A percentile compares a stretch with the other conserved stretches of the same genome.
Conservation (phyloP, 2,329 filamentous ascomycete species). For the Colletotrichum navitas region DNA sequence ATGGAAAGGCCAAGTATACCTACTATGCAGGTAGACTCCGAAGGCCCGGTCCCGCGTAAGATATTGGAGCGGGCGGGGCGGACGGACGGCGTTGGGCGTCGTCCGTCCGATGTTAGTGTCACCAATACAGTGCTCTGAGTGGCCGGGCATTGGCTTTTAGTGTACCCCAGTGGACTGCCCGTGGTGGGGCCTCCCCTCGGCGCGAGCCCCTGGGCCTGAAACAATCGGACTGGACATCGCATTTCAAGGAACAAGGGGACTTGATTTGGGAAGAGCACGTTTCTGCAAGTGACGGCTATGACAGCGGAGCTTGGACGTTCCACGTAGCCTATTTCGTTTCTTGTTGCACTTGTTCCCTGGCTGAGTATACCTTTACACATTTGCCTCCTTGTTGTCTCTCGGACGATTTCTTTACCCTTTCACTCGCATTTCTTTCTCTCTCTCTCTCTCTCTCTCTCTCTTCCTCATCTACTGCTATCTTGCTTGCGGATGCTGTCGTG, state of each 20-base stretch:
- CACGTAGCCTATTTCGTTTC: slow-evolving; percentile 12
- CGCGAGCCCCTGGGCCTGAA: slow-evolving; percentile 40
- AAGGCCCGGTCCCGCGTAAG: slow-evolving; percentile 25
- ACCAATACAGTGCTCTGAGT: background rate
- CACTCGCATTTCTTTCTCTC: background rate
- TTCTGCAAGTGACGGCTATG: slow-evolving; percentile 10
- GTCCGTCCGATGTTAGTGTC: slow-evolving; percentile 38
- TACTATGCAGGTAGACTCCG: slow-evolving; percentile 10
- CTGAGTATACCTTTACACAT: background rate
- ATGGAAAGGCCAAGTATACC: background rate
- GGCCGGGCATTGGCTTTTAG: background rate
- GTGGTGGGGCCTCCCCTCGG: background rate
- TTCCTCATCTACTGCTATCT: slow-evolving; percentile 1
- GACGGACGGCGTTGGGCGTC: slow-evolving; percentile 6
- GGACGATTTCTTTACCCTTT: slow-evolving; percentile 14
- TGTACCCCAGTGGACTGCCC: background rate
- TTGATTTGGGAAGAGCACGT: slow-evolving; percentile 23
- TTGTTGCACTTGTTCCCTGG: slow-evolving; percentile 10
- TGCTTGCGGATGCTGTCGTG: slow-evolving; percentile 1
- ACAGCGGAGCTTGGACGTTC: slow-evolving; percentile 37
- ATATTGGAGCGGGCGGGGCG: background rate
- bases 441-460: background rate
- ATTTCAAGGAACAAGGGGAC: slow-evolving; percentile 25
- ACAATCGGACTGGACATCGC: slow-evolving; percentile 40
- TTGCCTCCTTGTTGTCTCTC: slow-evolving; percentile 6